Base-by-base conservation (phyloP, 768 basidiomycete genomes). In the Suillus hirtellus region DNA sequence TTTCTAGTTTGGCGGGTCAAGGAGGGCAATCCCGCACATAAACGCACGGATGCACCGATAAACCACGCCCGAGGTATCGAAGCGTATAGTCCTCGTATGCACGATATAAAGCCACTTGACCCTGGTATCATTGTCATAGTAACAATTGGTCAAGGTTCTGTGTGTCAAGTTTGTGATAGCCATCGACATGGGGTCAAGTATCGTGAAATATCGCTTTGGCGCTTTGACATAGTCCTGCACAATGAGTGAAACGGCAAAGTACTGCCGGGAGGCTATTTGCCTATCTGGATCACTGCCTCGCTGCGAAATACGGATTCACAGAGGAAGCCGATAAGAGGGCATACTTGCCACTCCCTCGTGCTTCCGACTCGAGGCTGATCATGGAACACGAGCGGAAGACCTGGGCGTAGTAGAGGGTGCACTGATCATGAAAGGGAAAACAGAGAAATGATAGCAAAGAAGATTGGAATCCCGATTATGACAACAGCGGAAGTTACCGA, bases 281-380 rank as follows among this genome's bases (percentile, higher is more conserved):
- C 63, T 64, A 62, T 64, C 61, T 62, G 38, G 34, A 42, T 44
- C 50, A 2, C 7, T 42, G 60, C 50, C 38, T 37, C 46, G 63
- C 63, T 63, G 63, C 63, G 58, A 60, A 42, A 34, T 27, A 10
- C 9, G 4, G 4, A 34, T 40, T 42, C 60, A 52, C 63, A 64
- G 63, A 46, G 62, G 7, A 63, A 62, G 63, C 50, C 61, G 60
- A 64, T 62, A 64, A 34, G 63, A 63, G 58, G 21, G 24, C 43
- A 8, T 12, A 24, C 27, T 24, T 14, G 50, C 40, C 60, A 14
- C 59, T 53, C 63, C 64, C 64, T 64, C 64, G 64, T 64, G 17
- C 63, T 46, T 65, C 17, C 64, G 64, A 49, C 64, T 65, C 64
- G 64, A 64, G 34, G 63, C 43, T 14, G 63, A 65, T 35, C 49